Base-by-base conservation (phyloP, 495 filamentous ascomycete genomes). In the Jackrogersella multiformis region DNA sequence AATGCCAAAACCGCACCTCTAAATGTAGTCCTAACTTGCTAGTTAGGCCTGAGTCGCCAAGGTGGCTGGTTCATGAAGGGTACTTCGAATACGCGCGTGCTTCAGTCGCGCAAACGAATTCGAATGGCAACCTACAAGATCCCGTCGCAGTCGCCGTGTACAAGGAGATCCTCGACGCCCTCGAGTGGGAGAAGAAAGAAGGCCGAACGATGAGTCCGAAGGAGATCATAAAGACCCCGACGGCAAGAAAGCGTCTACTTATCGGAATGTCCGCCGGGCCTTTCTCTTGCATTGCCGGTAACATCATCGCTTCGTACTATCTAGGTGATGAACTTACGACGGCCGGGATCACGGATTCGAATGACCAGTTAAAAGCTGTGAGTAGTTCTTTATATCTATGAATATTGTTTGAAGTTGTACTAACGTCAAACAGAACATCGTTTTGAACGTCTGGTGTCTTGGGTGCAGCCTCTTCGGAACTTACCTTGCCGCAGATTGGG, bases 231-330 rank as follows among this genome's bases (percentile, higher is more conserved):
- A 80, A 77, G 30, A 79, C 77, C 1, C 79, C 81, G 4, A 64
- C 59, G 0, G 67, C 78, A n/a, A 68, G 82, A 49, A 82, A 77
- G 54, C 70, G 82, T n/a, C 63, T 83, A 0, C 69, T 84, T 8
- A 79, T 84, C 61, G 80, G 76, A 38, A 79, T 80, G 69, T 79
- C 76, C 1, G 64, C 77, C 51, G 72, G 66, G 20, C 72, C 79
- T 3, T 84, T 85, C 56, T 79, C 76, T 15, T 82, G 80, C 56
- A 79, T 85, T 44, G 80, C 80, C 0, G 82, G 82, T 1, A 83
- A 84, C 55, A 79, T 83, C 51, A 83, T 85, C 61, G 80, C 81
- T 0, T 80, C 76, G 10, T 86, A 84, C 63, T 84, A 83, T 64
- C 76, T 84, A 2, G 77, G 77, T 9, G 59, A 66, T 5, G 79